Percentiles rank a stretch among this genome's conserved stretches.
phyloP scores from a whole-genome alignment of 257 asterid species.

The Plantago major region DNA sequence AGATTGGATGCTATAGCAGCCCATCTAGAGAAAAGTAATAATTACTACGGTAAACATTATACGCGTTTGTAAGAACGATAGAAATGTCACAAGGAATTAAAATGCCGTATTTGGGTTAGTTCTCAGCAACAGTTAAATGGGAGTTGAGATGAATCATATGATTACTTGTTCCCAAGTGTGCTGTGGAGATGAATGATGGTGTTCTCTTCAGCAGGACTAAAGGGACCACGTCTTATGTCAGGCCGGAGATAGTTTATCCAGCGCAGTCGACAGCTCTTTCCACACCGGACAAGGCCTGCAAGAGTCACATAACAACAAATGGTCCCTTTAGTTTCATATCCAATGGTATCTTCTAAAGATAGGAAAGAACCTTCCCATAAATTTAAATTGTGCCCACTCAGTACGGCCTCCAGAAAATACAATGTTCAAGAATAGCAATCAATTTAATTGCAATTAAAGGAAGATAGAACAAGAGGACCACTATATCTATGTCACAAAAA shows the following conservation, averaged over 20 bases:
- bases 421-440: too few species aligned
- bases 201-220: constrained; percentile 45
- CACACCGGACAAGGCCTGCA: constrained; percentile 68
- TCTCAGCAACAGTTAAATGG: neutral
- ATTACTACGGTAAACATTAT: neutral
- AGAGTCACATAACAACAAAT: constrained; percentile 14
- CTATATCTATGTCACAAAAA: neutral
- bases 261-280: constrained; percentile 83
- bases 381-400: too few species aligned
- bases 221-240: constrained; percentile 56
- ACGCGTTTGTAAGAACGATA: neutral
- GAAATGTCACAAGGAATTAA: neutral
- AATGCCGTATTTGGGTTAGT: too few species aligned
- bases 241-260: constrained; percentile 80
- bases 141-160: constrained; percentile 6
- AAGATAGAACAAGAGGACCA: too few species aligned
- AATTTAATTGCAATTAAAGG: too few species aligned
- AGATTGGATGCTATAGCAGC: constrained; percentile 59
- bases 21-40: constrained; percentile 39
- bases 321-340: neutral
- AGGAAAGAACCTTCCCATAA: too few species aligned
- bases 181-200: constrained; percentile 38
- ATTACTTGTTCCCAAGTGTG: constrained; percentile 58
- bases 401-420: too few species aligned
- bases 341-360: too few species aligned